phyloP scores from a whole-genome alignment of 768 basidiomycete genomes.

The Mycena crocata region DNA sequence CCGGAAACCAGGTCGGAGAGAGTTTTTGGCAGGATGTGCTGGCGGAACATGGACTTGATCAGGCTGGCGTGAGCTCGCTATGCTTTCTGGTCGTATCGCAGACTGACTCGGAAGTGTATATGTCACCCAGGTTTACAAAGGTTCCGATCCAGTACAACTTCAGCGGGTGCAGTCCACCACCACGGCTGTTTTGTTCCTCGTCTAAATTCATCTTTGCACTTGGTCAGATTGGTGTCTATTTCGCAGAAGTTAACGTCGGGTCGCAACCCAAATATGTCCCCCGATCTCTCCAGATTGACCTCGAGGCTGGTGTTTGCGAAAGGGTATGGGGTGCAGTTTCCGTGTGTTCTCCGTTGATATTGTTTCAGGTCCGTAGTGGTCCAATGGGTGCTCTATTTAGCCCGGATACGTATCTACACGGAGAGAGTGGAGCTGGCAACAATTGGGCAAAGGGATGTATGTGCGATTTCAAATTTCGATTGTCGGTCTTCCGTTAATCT shows the following conservation, averaged over 20 bases:
- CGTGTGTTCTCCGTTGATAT: background rate
- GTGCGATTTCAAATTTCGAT: no score
- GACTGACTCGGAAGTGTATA: slow-evolving; percentile 30
- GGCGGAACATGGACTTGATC: slow-evolving; percentile 85
- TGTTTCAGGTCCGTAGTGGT: slow-evolving; percentile 71
- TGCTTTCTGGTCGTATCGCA: slow-evolving; percentile 18
- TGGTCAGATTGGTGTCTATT: slow-evolving; percentile 81
- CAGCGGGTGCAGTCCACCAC: slow-evolving; percentile 64
- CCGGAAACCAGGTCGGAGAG: slow-evolving; percentile 85
- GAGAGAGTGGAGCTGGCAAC: slow-evolving; percentile 80
- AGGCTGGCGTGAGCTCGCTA: slow-evolving; percentile 66
- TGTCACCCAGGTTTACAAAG: slow-evolving; percentile 68
- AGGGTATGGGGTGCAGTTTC: slow-evolving; percentile 57
- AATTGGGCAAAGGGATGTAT: slow-evolving; percentile 97
- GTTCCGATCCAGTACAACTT: slow-evolving; percentile 80
- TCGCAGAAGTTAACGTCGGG: slow-evolving; percentile 72
- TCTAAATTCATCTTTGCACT: slow-evolving; percentile 7
- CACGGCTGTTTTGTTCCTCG: background rate
- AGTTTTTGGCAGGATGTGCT: slow-evolving; percentile 92
- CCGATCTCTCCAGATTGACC: slow-evolving; percentile 89
- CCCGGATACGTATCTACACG: slow-evolving; percentile 86
- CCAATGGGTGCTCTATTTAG: slow-evolving; percentile 81
- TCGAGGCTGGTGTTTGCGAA: slow-evolving; percentile 90
- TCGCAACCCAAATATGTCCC: slow-evolving; percentile 83
- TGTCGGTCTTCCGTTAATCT: no score